These are phyloP conservation scores for Penicillium aurantiogriseum DNA, from an alignment of 2,329 filamentous ascomycete species.

Conservation along the genomic window DNA sequence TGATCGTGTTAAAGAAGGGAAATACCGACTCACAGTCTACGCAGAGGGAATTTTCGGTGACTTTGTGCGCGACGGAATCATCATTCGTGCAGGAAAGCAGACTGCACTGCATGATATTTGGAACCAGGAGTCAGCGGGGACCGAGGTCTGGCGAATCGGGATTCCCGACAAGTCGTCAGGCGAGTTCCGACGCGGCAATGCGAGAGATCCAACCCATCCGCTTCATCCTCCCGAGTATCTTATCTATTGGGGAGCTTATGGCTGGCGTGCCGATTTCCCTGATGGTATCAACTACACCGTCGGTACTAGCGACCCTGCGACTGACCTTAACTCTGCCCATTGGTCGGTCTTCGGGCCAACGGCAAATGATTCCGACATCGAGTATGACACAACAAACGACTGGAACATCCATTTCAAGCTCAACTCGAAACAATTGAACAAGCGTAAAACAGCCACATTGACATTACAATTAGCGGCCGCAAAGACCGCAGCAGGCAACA, in stretches of 20 bases:
- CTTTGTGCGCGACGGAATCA: slow-evolving; percentile 54
- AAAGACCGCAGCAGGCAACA: slow-evolving; percentile 63
- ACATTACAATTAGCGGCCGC: slow-evolving; percentile 63
- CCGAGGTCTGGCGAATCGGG: slow-evolving; percentile 62
- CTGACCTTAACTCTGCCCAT: slow-evolving; percentile 63
- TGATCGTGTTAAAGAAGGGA: slow-evolving; percentile 55
- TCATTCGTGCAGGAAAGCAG: slow-evolving; percentile 44
- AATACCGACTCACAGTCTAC: slow-evolving; percentile 63
- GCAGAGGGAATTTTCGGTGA: slow-evolving; percentile 63
- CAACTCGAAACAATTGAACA: slow-evolving; percentile 41
- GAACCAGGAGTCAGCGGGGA: slow-evolving; percentile 56
- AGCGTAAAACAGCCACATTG: slow-evolving; percentile 53
- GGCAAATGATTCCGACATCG: slow-evolving; percentile 43
- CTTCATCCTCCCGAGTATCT: slow-evolving; percentile 58
- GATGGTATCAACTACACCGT: slow-evolving; percentile 58
- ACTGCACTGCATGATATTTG: slow-evolving; percentile 46
- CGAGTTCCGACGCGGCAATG: slow-evolving; percentile 60
- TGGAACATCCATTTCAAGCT: slow-evolving; percentile 59
- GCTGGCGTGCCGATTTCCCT: slow-evolving; percentile 61
- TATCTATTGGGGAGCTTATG: slow-evolving; percentile 61
- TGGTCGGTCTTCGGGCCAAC: slow-evolving; percentile 61
- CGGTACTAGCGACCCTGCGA: slow-evolving; percentile 49
- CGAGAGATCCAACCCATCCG: slow-evolving; percentile 49
- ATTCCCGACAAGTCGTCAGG: slow-evolving; percentile 61
- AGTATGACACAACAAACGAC: slow-evolving; percentile 49